Evolutionary conservation across 2,329 filamentous ascomycete species (phyloP).

Genomic region (Trichoderma koningiopsis): DNA sequence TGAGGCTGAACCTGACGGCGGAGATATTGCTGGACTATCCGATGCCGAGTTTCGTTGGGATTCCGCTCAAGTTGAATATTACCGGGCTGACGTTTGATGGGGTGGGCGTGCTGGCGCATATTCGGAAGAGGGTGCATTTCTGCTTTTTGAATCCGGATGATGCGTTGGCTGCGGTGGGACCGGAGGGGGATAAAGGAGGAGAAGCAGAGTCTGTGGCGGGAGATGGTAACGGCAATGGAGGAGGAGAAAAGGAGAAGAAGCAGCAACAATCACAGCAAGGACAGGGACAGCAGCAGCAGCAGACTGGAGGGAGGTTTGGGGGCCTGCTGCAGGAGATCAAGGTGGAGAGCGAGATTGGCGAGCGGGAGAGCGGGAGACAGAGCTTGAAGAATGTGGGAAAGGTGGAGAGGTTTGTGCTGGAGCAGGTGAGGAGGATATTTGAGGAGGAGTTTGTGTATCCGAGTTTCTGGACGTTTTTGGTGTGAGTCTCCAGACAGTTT

Average conservation of each 20-base stretch:
- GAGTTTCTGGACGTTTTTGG: conserved; percentile 96
- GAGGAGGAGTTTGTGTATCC: conserved; percentile 99
- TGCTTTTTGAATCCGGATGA: conserved; percentile 95
- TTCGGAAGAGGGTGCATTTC: conserved; percentile 85
- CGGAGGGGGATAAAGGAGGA: conserved; percentile 41
- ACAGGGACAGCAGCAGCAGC: conserved; percentile 33
- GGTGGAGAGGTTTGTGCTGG: conserved; percentile 94
- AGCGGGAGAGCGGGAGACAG: conserved; percentile 87
- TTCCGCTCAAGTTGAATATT: conserved; percentile 91
- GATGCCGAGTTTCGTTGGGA: conserved; percentile 96
- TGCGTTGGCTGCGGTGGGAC: conserved; percentile 70
- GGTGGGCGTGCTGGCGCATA: conserved; percentile 87
- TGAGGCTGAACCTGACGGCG: conserved; percentile 85
- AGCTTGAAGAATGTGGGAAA: conserved; percentile 98
- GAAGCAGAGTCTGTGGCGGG: neutral
- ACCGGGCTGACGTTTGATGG: conserved; percentile 95
- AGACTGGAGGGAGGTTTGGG: conserved; percentile 53
- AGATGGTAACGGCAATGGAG: neutral
- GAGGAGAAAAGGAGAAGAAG: conserved; percentile 33
- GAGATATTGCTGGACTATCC: conserved; percentile 97
- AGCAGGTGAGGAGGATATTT: conserved; percentile 95
- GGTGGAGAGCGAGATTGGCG: conserved; percentile 96
- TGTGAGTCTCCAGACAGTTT: conserved; percentile 50
- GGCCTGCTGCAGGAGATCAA: conserved; percentile 88
- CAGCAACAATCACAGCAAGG: neutral